These are phyloP conservation scores for Piromyces finnis DNA, from an alignment of 192 early-diverging fungal genomes.

Conservation along the genomic window DNA sequence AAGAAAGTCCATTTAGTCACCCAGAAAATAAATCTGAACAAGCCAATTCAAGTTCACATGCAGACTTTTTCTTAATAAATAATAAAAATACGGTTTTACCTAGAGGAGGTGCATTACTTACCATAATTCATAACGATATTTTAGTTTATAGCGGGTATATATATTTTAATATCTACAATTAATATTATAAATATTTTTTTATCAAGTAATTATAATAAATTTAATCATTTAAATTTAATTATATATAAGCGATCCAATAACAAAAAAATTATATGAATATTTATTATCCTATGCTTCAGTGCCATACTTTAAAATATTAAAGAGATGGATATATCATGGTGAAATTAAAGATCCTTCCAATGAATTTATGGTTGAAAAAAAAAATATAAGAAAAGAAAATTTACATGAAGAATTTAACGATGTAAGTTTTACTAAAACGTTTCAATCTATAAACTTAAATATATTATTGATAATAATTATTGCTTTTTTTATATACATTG, in stretches of 20 bases:
- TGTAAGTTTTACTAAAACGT: no score
- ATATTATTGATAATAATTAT: no score
- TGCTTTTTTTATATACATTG: no score
- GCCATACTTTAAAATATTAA: conserved; percentile 69
- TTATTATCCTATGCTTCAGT: conserved; percentile 55
- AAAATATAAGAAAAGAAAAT: conserved; percentile 13
- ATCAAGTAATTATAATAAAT: no score
- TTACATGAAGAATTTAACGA: conserved; percentile 26
- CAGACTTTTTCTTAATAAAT: neutral
- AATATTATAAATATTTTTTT: no score
- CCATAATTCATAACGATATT: conserved; percentile 21
- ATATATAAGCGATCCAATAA: conserved; percentile 49
- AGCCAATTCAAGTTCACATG: no score
- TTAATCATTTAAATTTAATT: no score
- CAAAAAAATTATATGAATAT: conserved; percentile 60
- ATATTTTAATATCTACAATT: neutral
- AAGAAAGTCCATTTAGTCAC: neutral
- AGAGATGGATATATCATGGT: conserved; percentile 76
- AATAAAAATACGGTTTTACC: neutral
- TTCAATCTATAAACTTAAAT: no score
- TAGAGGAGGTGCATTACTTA: conserved; percentile 20
- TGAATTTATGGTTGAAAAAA: conserved; percentile 71
- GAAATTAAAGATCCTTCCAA: conserved; percentile 70
- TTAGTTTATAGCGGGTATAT: conserved; percentile 32
- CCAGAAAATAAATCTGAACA: neutral